Conservation (phyloP, 1,284 basidiomycete species). For the Trichosporon ovoides region DNA sequence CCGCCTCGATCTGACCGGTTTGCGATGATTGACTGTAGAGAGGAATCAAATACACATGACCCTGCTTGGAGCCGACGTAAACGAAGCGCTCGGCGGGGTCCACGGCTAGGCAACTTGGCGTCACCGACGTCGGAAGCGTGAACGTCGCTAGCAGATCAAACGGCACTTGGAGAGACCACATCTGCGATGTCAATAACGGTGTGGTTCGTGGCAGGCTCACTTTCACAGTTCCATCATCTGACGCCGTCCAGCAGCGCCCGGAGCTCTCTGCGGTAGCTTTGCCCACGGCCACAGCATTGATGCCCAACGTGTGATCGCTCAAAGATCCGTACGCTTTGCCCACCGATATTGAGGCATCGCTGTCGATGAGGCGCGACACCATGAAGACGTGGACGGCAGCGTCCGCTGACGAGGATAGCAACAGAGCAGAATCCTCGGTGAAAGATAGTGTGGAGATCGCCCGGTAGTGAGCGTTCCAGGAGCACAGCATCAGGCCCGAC, state of each 20-base stretch:
- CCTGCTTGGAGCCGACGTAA: slow-evolving; percentile 70
- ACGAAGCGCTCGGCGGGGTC: slow-evolving; percentile 81
- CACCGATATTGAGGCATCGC: slow-evolving; percentile 9
- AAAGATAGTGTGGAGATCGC: slow-evolving; percentile 76
- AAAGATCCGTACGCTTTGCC: slow-evolving; percentile 68
- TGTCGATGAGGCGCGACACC: slow-evolving; percentile 54
- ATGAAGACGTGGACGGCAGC: slow-evolving; percentile 84
- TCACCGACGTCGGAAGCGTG: slow-evolving; percentile 62
- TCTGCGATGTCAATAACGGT: slow-evolving; percentile 46
- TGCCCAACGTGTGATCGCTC: slow-evolving; percentile 83
- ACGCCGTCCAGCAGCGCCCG: slow-evolving; percentile 60
- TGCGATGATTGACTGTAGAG: slow-evolving; percentile 62
- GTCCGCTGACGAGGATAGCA: slow-evolving; percentile 84
- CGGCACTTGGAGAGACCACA: slow-evolving; percentile 75
- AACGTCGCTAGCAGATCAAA: slow-evolving; percentile 75
- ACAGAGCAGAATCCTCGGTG: slow-evolving; percentile 68
- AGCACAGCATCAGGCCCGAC: slow-evolving; percentile 80
- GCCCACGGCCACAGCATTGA: slow-evolving; percentile 76
- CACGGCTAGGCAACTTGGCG: slow-evolving; percentile 59
- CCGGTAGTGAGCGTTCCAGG: slow-evolving; percentile 94
- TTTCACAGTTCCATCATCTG: slow-evolving; percentile 88
- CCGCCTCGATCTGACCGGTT: slow-evolving; percentile 56
- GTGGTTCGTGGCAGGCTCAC: slow-evolving; percentile 48
- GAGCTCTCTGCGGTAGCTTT: slow-evolving; percentile 41
- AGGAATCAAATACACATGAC: slow-evolving; percentile 72